Evolutionary conservation across 2,329 filamentous ascomycete genomes (phyloP).

Genomic region (Alternaria incomplexa): DNA sequence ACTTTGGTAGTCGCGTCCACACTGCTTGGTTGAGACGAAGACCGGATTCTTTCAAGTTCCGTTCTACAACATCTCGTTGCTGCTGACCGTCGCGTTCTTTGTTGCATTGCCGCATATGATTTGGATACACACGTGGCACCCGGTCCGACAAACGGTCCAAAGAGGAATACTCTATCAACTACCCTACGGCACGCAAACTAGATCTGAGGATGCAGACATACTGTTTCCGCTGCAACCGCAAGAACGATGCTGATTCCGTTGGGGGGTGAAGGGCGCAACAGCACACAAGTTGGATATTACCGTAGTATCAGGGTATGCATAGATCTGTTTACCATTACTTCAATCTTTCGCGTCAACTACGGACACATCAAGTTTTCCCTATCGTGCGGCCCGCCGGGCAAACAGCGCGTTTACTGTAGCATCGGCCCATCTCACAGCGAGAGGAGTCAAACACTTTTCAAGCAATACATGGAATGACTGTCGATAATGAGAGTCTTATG

Average conservation of each 20-base stretch:
- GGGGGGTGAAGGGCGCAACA: background rate
- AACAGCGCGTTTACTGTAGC: background rate
- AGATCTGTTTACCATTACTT: slow-evolving; percentile 6
- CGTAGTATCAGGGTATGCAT: slow-evolving; percentile 2
- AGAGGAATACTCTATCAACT: background rate
- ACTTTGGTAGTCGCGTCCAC: slow-evolving; percentile 7
- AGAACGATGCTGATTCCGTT: background rate
- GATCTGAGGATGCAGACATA: background rate
- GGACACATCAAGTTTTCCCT: background rate
- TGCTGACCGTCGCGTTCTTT: background rate
- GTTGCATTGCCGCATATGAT: background rate
- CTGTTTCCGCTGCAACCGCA: background rate
- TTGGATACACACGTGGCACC: background rate
- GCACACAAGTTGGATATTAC: slow-evolving; percentile 2
- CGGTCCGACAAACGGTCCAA: background rate
- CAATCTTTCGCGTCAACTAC: background rate
- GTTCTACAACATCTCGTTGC: background rate
- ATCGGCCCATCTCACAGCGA: background rate
- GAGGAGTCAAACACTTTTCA: background rate
- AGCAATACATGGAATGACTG: background rate
- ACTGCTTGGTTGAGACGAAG: slow-evolving; percentile 7
- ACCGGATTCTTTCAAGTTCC: slow-evolving; percentile 3
- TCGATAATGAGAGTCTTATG: background rate
- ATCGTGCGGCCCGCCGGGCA: background rate
- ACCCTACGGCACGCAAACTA: background rate